These are phyloP conservation scores for Gymnopilus junonius DNA, from an alignment of 768 basidiomycete species.

Conservation along the genomic window DNA sequence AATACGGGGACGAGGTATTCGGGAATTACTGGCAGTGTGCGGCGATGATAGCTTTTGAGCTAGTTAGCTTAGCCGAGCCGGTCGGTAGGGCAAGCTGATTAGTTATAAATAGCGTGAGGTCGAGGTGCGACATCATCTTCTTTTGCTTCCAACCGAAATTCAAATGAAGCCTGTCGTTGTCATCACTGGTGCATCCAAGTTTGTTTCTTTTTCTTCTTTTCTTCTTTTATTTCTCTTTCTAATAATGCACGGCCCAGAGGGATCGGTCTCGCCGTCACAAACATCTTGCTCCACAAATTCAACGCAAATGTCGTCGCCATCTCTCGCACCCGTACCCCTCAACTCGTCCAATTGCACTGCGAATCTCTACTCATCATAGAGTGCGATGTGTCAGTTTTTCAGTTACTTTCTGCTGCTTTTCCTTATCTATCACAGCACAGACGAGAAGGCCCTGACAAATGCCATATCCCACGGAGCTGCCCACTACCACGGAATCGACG, in stretches of 20 bases:
- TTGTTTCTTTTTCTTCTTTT: constrained; percentile 2
- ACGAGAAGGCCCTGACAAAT: constrained; percentile 55
- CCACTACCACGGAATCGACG: constrained; percentile 70
- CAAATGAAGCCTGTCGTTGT: constrained; percentile 67
- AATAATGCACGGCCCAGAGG: constrained; percentile 39
- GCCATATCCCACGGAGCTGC: constrained; percentile 58
- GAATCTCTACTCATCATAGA: constrained; percentile 56
- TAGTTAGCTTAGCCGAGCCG: too few species aligned
- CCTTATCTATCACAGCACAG: constrained; percentile 48
- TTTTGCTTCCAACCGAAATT: constrained; percentile 6
- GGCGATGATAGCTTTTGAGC: too few species aligned
- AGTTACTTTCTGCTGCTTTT: background rate
- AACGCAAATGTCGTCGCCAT: constrained; percentile 75
- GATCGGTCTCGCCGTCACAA: constrained; percentile 81
- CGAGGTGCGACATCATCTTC: too few species aligned
- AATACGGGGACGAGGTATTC: too few species aligned
- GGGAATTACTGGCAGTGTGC: too few species aligned
- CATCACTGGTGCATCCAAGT: constrained; percentile 89
- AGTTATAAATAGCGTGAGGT: too few species aligned
- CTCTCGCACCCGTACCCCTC: constrained; percentile 71
- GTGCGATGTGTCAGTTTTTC: constrained; percentile 75
- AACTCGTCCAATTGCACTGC: constrained; percentile 54
- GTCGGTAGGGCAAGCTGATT: too few species aligned
- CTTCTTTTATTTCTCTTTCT: constrained; percentile 10
- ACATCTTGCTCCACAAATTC: constrained; percentile 64